Percentiles rank a stretch among this genome's conserved stretches.
Conservation (phyloP, 768 basidiomycete species). For the Lanmaoa pseudosensibilis region DNA sequence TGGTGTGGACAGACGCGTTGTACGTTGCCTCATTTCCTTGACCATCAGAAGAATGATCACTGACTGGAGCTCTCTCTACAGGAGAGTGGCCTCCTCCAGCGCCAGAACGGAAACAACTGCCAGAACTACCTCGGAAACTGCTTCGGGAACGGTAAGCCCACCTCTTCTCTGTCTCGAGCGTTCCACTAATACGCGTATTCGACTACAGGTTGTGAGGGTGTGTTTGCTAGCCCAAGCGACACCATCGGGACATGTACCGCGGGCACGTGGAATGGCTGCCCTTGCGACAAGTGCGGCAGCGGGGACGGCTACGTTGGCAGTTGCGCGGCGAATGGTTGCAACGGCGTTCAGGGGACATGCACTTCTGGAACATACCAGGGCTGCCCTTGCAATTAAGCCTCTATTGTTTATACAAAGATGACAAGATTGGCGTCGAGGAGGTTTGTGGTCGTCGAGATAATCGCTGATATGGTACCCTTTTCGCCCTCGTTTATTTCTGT, state of each 20-base stretch:
- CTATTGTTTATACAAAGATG: too few species aligned
- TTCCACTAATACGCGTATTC: not conserved
- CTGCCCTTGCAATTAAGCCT: not conserved
- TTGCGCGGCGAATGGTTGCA: not conserved
- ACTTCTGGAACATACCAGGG: not conserved
- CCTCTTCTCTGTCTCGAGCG: not conserved
- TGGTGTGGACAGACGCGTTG: not conserved
- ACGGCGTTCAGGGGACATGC: not conserved
- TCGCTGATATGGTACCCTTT: too few species aligned
- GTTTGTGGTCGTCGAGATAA: too few species aligned
- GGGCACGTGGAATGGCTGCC: not conserved
- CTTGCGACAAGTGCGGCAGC: conserved; percentile 3
- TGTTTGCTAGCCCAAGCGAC: not conserved
- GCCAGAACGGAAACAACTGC: not conserved
- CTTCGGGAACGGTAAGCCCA: not conserved
- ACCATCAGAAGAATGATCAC: not conserved
- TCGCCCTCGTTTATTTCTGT: not conserved
- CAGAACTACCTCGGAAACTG: not conserved
- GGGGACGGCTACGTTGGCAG: not conserved
- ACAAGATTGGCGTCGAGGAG: not conserved
- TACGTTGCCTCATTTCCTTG: not conserved
- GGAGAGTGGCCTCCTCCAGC: not conserved
- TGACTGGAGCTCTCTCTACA: not conserved
- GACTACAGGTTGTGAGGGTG: not conserved
- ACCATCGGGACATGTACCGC: not conserved